These are phyloP conservation scores for Picochlorum sp. DNA, from an alignment of 139 green algal genomes.

Conservation along the genomic window DNA sequence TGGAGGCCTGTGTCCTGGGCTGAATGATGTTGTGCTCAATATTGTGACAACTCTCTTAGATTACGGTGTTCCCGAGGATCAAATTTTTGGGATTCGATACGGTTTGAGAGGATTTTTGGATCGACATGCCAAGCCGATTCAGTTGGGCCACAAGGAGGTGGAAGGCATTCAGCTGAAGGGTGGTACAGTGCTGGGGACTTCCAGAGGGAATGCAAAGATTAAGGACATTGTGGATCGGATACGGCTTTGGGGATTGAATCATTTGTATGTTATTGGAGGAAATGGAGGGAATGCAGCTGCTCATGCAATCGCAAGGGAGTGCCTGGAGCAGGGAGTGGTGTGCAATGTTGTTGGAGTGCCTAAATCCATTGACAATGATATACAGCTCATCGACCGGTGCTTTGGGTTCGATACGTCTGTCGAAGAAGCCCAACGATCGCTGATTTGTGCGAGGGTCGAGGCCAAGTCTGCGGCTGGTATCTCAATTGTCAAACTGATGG, in stretches of 20 bases:
- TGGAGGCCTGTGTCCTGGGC: conserved; percentile 85
- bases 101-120: conserved; percentile 89
- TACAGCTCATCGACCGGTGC: conserved; percentile 69
- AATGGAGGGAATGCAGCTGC: conserved; percentile 79
- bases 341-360: conserved; percentile 82
- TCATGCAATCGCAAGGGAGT: conserved; percentile 70
- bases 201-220: conserved; percentile 81
- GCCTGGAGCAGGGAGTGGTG: conserved; percentile 49
- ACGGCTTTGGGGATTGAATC: conserved; percentile 83
- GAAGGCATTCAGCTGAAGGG: conserved; percentile 89
- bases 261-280: conserved; percentile 76
- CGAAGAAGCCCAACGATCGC: conserved; percentile 87
- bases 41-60: conserved; percentile 65
- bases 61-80: conserved; percentile 60
- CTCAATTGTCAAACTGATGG: conserved; percentile 98
- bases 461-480: conserved; percentile 71
- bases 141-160: conserved; percentile 61
- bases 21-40: conserved; percentile 93
- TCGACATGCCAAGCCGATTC: conserved; percentile 65
- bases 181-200: conserved; percentile 89
- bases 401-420: conserved; percentile 92
- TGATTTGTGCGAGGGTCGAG: conserved; percentile 92
- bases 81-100: conserved; percentile 86
- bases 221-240: conserved; percentile 84
- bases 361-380: conserved; percentile 99